Evolutionary conservation across 768 basidiomycete species (phyloP), one percentile per base, ranked within the genome.

Genomic region (Termitomyces sp.): DNA sequence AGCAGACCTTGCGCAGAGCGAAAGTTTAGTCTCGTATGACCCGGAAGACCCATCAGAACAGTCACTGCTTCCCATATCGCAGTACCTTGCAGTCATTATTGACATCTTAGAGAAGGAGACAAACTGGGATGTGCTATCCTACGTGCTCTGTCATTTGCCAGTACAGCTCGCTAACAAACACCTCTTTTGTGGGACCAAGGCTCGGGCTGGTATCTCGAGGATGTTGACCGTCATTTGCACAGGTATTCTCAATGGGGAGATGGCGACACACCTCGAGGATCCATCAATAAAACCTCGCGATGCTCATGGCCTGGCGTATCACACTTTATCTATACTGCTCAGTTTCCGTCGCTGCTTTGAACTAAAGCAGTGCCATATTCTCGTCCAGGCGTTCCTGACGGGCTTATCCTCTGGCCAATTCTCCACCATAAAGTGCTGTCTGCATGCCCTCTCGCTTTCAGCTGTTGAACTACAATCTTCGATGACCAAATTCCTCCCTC

Each of bases 151-250:
- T 64, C 90, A 96, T 71, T 78, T 99, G 0, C 95, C 97, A 1
- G 77, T 84, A 9, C 94, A 98, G 66, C 78, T 98, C 10, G 77
- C 90, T 55, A 98, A 98, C 78, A 98, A 98, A 68, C 93, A 98
- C 64, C 77, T 98, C 51, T 95, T 97, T 69, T 97, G 95, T 65
- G 97, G 97, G 1, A 91, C 91, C 0, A 83, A 83, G 49, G 84
- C 88, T 28, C 76, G 84, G n/a, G 70, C 66, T 14, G 78, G 81
- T 10, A 78, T 95, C 21, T 74, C 82, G 5, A 76, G 73, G 46
- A 70, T 98, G 34, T 71, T 93, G 38, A 75, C 76, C n/a, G 66
- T 77, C 26, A 70, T 98, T 12, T 91, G 91, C 71, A 73, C 78
- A 1, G 81, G 81, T 0, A 78, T 95, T 30, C 70, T 81, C 19